These are phyloP conservation scores for Arbutus unedo DNA, from an alignment of 148 eudicot species.

Conservation along the genomic window DNA sequence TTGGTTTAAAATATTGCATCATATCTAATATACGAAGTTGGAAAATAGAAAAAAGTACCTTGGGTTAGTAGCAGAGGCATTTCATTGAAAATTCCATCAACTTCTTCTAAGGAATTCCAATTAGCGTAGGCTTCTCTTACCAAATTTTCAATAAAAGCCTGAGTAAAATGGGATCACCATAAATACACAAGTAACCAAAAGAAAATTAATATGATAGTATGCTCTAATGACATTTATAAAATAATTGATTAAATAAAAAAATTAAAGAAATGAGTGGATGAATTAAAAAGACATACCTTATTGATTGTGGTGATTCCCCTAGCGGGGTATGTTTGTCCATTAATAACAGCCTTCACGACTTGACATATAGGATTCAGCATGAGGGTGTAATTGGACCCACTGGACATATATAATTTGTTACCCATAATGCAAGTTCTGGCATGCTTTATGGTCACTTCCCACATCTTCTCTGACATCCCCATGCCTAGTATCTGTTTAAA, in stretches of 20 bases:
- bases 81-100: slow-evolving; percentile 28
- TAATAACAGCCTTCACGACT: slow-evolving; percentile 36
- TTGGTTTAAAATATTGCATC: no score
- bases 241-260: neutral
- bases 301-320: slow-evolving; percentile 18
- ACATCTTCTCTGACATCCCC: slow-evolving; percentile 72
- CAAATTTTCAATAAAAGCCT: slow-evolving; percentile 34
- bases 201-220: no score
- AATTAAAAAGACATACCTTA: slow-evolving; percentile 16
- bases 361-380: slow-evolving; percentile 53
- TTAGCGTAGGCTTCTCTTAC: slow-evolving; percentile 33
- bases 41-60: slow-evolving; percentile 23
- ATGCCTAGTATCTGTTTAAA: slow-evolving; percentile 48
- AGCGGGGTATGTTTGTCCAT: slow-evolving; percentile 30
- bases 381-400: slow-evolving; percentile 31
- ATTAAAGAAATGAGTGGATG: neutral
- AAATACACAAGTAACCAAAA: neutral
- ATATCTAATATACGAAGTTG: no score
- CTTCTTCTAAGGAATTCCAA: slow-evolving; percentile 41
- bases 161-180: neutral
- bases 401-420: slow-evolving; percentile 35
- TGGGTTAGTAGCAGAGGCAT: slow-evolving; percentile 35
- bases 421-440: slow-evolving; percentile 55
- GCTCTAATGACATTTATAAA: neutral
- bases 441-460: slow-evolving; percentile 60